phyloP scores from a whole-genome alignment of 2,329 filamentous ascomycete genomes.

The Alternaria sp. region DNA sequence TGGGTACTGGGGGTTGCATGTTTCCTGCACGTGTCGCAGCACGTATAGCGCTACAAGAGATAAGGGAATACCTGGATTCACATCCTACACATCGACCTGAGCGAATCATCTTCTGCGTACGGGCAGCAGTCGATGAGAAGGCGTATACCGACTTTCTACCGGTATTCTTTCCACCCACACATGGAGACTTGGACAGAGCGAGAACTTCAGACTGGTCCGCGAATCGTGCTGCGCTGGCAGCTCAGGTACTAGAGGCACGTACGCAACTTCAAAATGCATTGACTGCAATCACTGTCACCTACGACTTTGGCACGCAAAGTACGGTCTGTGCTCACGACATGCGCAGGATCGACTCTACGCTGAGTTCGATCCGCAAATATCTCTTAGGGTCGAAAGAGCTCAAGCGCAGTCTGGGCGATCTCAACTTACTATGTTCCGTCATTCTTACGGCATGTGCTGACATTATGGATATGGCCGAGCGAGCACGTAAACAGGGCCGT shows the following conservation, averaged over 20 bases:
- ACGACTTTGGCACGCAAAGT: constrained; percentile 14
- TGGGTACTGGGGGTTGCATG: constrained; percentile 40
- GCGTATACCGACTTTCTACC: constrained; percentile 41
- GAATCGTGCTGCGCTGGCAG: constrained; percentile 17
- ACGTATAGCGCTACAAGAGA: constrained; percentile 40
- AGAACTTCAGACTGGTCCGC: constrained; percentile 10
- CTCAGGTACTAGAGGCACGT: constrained; percentile 26
- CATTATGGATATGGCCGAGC: constrained; percentile 29
- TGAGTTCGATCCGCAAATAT: constrained; percentile 22
- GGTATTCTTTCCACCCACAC: constrained; percentile 42
- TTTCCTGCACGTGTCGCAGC: constrained; percentile 42
- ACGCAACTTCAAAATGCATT: constrained; percentile 23
- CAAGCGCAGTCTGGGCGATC: constrained; percentile 14
- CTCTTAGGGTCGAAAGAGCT: constrained; percentile 17
- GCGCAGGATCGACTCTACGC: constrained; percentile 15
- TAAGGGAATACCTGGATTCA: constrained; percentile 41
- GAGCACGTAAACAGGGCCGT: constrained; percentile 20
- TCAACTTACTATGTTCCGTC: constrained; percentile 35
- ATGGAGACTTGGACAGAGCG: constrained; percentile 35
- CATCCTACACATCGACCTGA: constrained; percentile 29
- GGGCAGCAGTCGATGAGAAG: constrained; percentile 30
- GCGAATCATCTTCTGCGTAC: constrained; percentile 42
- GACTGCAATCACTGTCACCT: constrained; percentile 18
- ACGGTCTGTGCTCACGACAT: constrained; percentile 6
- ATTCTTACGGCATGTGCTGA: constrained; percentile 29